Evolutionary conservation across 352 stramenopile genomes (phyloP), one percentile per base, ranked within the genome.

Genomic region (Pythium chondricola): DNA sequence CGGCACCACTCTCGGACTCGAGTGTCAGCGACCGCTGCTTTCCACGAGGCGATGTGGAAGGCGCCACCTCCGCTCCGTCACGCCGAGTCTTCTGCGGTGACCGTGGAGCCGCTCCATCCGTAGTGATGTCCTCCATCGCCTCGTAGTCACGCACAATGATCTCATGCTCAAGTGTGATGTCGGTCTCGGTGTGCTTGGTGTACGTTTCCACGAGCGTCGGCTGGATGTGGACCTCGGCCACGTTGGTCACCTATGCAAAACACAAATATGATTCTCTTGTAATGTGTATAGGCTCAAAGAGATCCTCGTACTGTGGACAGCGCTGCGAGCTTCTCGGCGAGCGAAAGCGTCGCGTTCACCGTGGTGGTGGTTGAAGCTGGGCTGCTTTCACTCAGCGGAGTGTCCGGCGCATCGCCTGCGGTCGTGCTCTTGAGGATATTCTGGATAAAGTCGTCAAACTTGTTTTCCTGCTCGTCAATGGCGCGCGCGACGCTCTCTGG

Each of bases 401-500:
- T 27, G 18, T 26, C 31, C 7, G 21, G 35, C 4, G 29, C 21
- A 10, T 30, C 37, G 8, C 41, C 35, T 5, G 48, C 21, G 7
- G 50, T 41, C 4, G 78, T 71, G 37, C 61, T 83, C 58, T 88
- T 88, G 11, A 92, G 63, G 42, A 92, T 87, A 41, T 85, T 87
- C 61, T 89, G 75, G 48, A 92, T 92, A 44, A 92, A 92, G 61
- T 89, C 77, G 42, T 88, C 77, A 43, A 92, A 66, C 43, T 61
- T 61, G 58, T 54, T 66, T 51, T 66, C 58, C 26, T 66, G 72
- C 59, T 86, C 75, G 57, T 83, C 71, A 33, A 86, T 81, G 22
- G 73, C 73, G 30, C 69, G 46, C 45, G 70, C 65, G 11, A 85
- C 68, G 45, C 61, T 72, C 40, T 84, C 71, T n/a, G 49, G 48